Conservation (phyloP, 139 green algal genomes). For the Monoraphidium neglectum region DNA sequence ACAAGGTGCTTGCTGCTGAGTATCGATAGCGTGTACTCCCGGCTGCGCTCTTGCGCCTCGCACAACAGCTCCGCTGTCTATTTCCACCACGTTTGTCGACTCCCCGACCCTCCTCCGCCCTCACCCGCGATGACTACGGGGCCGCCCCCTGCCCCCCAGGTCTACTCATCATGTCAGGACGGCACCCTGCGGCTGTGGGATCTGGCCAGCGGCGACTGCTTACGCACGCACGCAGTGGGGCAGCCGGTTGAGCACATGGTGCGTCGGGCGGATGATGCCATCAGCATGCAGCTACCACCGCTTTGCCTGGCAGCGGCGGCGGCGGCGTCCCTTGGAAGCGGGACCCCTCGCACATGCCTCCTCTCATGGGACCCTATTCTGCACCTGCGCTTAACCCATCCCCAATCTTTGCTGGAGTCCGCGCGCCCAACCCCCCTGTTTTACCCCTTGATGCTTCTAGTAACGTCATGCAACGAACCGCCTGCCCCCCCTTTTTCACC, state of each 20-base stretch:
- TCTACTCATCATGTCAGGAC: constrained; percentile 70
- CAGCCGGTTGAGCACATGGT: constrained; percentile 46
- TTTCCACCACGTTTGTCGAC: not conserved
- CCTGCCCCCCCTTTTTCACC: too few species aligned
- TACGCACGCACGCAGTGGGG: constrained; percentile 30
- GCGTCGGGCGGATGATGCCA: not conserved
- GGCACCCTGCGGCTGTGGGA: constrained; percentile 88
- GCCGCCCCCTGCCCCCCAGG: too few species aligned
- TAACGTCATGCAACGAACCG: too few species aligned
- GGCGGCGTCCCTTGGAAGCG: too few species aligned
- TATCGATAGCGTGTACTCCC: not conserved
- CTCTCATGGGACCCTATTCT: not conserved
- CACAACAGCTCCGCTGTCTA: not conserved
- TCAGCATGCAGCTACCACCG: not conserved
- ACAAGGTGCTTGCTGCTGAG: not conserved
- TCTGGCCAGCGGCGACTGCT: constrained; percentile 59
- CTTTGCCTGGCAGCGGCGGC: not conserved
- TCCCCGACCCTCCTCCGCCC: not conserved
- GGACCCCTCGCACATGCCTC: too few species aligned
- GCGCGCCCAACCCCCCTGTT: too few species aligned
- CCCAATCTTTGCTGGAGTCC: not conserved
- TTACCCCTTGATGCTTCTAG: too few species aligned
- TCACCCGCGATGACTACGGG: too few species aligned
- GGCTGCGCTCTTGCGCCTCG: not conserved
- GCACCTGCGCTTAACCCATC: not conserved